Conservation (phyloP, 208 protist species). For the Leishmania mexicana region DNA sequence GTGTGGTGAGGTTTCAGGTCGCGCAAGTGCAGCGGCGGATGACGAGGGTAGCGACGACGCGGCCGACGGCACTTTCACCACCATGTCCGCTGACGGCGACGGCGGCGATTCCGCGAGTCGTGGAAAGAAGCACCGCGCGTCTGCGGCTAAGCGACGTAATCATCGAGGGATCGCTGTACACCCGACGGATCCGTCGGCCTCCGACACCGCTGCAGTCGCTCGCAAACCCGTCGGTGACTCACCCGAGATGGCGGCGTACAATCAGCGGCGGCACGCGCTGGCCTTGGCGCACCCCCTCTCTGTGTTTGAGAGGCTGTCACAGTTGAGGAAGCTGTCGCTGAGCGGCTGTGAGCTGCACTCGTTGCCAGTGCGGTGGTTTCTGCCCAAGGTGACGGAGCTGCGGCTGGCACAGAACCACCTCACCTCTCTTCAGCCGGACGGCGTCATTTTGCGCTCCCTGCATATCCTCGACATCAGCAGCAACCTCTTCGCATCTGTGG, state of each 20-base stretch:
- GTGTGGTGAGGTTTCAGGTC: constrained; percentile 5
- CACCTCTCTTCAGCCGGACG: constrained; percentile 69
- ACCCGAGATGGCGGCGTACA: constrained; percentile 14
- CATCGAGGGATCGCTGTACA: background rate
- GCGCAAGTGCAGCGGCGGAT: constrained; percentile 4
- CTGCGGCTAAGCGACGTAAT: background rate
- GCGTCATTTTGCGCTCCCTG: constrained; percentile 80
- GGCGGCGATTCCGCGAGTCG: background rate
- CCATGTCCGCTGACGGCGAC: background rate
- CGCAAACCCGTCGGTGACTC: constrained; percentile 7
- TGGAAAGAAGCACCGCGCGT: background rate
- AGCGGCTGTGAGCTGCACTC: constrained; percentile 67
- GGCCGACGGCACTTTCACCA: background rate
- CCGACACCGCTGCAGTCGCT: background rate
- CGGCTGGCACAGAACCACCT: constrained; percentile 76
- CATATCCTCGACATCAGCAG: constrained; percentile 85
- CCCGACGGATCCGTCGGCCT: background rate
- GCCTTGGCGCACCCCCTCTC: constrained; percentile 68
- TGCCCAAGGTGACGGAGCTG: constrained; percentile 79
- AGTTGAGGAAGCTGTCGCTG: constrained; percentile 81
- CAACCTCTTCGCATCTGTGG: constrained; percentile 54
- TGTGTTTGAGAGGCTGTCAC: constrained; percentile 63
- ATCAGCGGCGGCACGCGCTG: constrained; percentile 10
- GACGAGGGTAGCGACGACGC: constrained; percentile 9
- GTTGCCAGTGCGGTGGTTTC: constrained; percentile 76